Conservation (phyloP, 2,329 filamentous ascomycete genomes). For the Fusarium globosum region DNA sequence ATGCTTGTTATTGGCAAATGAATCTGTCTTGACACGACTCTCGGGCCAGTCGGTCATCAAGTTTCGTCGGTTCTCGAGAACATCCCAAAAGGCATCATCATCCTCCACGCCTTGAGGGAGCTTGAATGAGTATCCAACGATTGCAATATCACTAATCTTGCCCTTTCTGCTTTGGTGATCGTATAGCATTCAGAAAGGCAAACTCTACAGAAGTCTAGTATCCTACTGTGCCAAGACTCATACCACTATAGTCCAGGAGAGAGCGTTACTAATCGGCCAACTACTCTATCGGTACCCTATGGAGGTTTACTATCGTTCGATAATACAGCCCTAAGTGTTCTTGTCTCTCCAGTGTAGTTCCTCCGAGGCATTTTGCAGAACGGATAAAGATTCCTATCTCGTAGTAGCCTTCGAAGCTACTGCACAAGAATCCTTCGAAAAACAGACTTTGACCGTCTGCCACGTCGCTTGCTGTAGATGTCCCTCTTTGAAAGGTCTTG, state of each 20-base stretch:
- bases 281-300: too few species aligned
- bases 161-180: neutral
- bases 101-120: slow-evolving; percentile 51
- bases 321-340: fast-evolving
- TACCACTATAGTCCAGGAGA: neutral
- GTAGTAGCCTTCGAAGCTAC: neutral
- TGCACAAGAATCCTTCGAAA: neutral
- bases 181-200: neutral
- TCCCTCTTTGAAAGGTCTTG: neutral
- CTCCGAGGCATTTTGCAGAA: neutral
- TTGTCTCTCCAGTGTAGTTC: neutral
- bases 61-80: slow-evolving; percentile 38
- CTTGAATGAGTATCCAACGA: slow-evolving; percentile 54
- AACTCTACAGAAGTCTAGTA: neutral
- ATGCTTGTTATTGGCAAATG: neutral
- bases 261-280: neutral
- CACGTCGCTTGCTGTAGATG: neutral
- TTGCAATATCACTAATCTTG: slow-evolving; percentile 38
- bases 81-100: slow-evolving; percentile 49
- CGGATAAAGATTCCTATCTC: neutral
- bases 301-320: neutral
- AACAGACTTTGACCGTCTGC: neutral
- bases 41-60: neutral
- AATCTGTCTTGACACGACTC: neutral
- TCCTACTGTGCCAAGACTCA: neutral